Conservation (phyloP, 139 green algal species). For the Penium margaritaceum region DNA sequence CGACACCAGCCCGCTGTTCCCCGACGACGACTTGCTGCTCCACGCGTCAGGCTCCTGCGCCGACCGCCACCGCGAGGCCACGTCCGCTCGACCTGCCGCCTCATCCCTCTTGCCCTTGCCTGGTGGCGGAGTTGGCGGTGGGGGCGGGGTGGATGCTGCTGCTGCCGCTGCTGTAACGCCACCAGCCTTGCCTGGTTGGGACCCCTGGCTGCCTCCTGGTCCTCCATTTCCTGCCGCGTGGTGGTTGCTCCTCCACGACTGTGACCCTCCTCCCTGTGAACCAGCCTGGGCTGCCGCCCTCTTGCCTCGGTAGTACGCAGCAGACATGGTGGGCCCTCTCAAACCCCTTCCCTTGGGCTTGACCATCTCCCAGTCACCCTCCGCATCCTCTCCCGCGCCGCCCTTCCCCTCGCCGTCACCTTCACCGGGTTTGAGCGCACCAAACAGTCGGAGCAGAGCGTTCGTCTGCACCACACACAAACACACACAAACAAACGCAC, state of each 20-base stretch:
- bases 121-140: neutral
- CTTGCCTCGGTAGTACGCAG: neutral
- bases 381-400: neutral
- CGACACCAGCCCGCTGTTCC: neutral
- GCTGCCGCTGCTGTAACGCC: neutral
- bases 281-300: neutral
- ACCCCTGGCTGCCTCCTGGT: neutral
- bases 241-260: neutral
- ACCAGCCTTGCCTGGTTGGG: neutral
- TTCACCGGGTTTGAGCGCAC: neutral
- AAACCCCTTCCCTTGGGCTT: constrained; percentile 7
- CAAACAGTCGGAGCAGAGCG: constrained; percentile 1
- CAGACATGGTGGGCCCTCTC: neutral
- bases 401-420: constrained; percentile 20
- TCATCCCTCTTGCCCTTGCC: neutral
- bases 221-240: neutral
- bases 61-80: neutral
- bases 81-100: neutral
- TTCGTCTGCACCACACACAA: neutral
- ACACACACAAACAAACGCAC: constrained; percentile 6
- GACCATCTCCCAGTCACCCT: constrained; percentile 8
- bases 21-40: neutral
- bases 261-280: neutral
- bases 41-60: neutral
- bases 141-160: neutral